These are phyloP conservation scores for Tolypocladium tropicale DNA, from an alignment of 2,329 filamentous ascomycete genomes.

Conservation along the genomic window DNA sequence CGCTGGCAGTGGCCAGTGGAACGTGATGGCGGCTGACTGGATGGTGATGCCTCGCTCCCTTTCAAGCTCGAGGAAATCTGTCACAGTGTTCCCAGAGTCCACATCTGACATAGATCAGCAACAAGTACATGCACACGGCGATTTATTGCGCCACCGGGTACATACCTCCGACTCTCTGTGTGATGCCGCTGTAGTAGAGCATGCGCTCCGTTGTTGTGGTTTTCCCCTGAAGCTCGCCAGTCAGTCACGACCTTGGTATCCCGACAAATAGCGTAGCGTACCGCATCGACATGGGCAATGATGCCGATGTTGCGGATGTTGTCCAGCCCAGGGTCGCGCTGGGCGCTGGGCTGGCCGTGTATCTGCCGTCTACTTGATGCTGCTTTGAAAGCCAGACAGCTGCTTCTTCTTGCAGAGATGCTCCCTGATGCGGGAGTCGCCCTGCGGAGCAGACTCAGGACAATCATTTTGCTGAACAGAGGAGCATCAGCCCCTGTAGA, in stretches of 20 bases:
- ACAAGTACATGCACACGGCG: neutral
- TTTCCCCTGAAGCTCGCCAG: slow-evolving; percentile 53
- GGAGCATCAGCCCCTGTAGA: neutral
- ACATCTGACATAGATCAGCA: slow-evolving; percentile 49
- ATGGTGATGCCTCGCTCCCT: slow-evolving; percentile 91
- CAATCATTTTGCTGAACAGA: slow-evolving; percentile 5
- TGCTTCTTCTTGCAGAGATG: neutral
- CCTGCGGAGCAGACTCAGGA: slow-evolving; percentile 5
- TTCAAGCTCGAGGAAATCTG: slow-evolving; percentile 91
- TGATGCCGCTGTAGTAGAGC: slow-evolving; percentile 92
- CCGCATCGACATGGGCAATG: slow-evolving; percentile 95
- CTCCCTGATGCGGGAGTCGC: neutral
- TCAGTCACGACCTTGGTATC: slow-evolving; percentile 1
- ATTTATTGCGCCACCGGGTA: slow-evolving; percentile 1
- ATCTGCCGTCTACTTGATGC: neutral
- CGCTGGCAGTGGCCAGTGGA: slow-evolving; percentile 69
- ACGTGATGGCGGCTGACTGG: slow-evolving; percentile 92
- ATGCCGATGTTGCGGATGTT: slow-evolving; percentile 92
- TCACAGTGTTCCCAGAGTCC: slow-evolving; percentile 92
- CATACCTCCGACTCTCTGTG: slow-evolving; percentile 67
- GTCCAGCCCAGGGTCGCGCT: slow-evolving; percentile 16
- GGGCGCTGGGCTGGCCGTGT: slow-evolving; percentile 5
- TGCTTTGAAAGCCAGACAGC: neutral
- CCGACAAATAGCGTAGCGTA: slow-evolving; percentile 22
- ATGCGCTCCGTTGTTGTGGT: slow-evolving; percentile 98